Evolutionary conservation across 805 yeast genomes (phyloP).

Genomic region (Lipomyces sp.): DNA sequence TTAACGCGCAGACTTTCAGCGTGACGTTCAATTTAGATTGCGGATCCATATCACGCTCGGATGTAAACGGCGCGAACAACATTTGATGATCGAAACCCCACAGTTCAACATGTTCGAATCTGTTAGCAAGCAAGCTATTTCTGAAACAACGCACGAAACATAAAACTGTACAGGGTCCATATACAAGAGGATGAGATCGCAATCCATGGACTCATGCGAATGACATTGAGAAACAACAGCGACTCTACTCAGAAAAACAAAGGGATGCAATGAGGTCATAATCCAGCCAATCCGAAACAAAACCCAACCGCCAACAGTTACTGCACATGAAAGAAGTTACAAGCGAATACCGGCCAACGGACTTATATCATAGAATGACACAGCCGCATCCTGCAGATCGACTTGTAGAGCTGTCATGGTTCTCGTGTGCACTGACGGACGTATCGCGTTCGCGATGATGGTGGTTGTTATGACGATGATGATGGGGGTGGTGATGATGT

Average conservation of each 20-base stretch:
- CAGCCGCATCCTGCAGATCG: constrained; percentile 31
- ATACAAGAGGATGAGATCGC: not conserved
- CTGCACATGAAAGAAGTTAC: not conserved
- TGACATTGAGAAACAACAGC: not conserved
- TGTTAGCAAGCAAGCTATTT: not conserved
- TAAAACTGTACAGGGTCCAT: not conserved
- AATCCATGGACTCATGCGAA: not conserved
- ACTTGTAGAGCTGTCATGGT: not conserved
- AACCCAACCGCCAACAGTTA: not conserved
- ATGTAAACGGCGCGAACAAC: not conserved
- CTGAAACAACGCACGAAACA: not conserved
- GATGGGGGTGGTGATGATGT: constrained; percentile 5
- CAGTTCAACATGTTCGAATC: not conserved
- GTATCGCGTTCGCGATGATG: constrained; percentile 2
- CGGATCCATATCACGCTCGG: not conserved
- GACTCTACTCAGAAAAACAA: constrained; percentile 5
- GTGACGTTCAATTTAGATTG: not conserved
- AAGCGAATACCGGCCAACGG: not conserved
- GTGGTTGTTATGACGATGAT: constrained; percentile 3
- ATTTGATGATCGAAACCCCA: not conserved
- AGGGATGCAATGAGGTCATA: not conserved
- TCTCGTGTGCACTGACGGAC: not conserved
- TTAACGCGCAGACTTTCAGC: not conserved
- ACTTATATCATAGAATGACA: constrained; percentile 12
- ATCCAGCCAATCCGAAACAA: constrained; percentile 4